Evolutionary conservation across 177 flowering plant species (phyloP).

Genomic region (Vitis hybrid): DNA sequence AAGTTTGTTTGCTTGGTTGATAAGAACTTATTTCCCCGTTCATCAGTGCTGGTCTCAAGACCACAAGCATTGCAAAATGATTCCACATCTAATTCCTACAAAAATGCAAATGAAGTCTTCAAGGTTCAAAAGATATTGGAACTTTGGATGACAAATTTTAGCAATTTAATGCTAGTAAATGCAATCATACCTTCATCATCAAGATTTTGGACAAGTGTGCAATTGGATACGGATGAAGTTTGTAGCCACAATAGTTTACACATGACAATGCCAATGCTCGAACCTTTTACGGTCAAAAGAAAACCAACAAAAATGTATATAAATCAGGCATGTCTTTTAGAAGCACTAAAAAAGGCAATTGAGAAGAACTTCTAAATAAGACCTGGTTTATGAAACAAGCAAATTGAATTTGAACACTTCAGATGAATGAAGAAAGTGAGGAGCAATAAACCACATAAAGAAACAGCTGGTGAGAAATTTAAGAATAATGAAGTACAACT

Average conservation of each 20-base stretch:
- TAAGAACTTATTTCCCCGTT: conserved; percentile 52
- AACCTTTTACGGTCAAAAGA: conserved; percentile 35
- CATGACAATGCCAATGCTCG: conserved; percentile 60
- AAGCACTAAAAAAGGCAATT: no score
- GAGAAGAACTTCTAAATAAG: no score
- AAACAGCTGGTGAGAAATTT: no score
- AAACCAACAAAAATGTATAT: not conserved
- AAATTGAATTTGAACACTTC: no score
- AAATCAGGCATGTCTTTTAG: no score
- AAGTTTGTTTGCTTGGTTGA: conserved; percentile 71
- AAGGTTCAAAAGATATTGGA: not conserved
- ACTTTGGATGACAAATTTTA: no score
- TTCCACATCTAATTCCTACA: conserved; percentile 77
- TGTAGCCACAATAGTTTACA: conserved; percentile 75
- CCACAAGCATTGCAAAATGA: conserved; percentile 69
- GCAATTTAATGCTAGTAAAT: no score
- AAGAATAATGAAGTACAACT: no score
- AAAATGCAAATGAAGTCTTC: conserved; percentile 6
- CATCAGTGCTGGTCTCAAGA: conserved; percentile 54
- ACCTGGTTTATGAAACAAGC: no score
- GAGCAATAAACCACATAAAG: no score
- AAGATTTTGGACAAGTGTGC: conserved; percentile 54
- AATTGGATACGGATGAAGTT: conserved; percentile 82
- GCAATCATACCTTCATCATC: conserved; percentile 53
- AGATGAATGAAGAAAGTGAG: no score